phyloP scores from a whole-genome alignment of 2,329 filamentous ascomycete genomes.

The Scorias spongiosa region DNA sequence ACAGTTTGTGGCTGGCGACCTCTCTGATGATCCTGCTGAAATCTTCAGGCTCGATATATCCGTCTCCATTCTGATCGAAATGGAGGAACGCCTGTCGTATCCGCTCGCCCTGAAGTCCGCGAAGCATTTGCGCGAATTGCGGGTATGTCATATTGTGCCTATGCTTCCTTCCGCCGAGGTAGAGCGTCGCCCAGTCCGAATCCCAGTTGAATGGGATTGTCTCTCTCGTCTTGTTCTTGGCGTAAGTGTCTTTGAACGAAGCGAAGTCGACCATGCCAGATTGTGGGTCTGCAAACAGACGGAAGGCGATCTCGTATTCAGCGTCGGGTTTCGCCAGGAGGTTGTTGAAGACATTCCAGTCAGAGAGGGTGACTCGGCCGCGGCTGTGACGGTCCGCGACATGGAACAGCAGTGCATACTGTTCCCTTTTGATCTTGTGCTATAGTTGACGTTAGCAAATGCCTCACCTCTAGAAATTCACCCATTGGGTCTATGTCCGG shows the following conservation, averaged over 20 bases:
- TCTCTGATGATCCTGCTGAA: constrained; percentile 94
- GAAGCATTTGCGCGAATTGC: constrained; percentile 96
- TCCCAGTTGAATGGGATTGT: constrained; percentile 94
- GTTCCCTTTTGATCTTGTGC: constrained; percentile 96
- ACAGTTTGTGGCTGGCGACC: constrained; percentile 89
- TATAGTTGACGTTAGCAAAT: constrained; percentile 23
- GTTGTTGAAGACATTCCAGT: constrained; percentile 92
- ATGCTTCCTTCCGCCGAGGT: constrained; percentile 76
- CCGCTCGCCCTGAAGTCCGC: constrained; percentile 86
- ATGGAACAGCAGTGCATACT: constrained; percentile 84
- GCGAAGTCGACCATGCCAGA: constrained; percentile 81
- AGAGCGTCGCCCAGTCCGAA: constrained; percentile 89
- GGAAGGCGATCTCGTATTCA: constrained; percentile 97
- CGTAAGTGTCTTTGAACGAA: constrained; percentile 70
- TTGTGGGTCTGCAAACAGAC: constrained; percentile 78
- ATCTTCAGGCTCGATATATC: constrained; percentile 87
- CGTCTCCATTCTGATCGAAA: constrained; percentile 82
- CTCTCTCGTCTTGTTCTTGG: constrained; percentile 70
- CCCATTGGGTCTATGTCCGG: too few species aligned
- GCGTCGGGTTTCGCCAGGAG: constrained; percentile 86
- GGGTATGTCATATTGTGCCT: constrained; percentile 86
- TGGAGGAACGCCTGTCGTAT: constrained; percentile 88
- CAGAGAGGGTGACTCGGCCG: constrained; percentile 61
- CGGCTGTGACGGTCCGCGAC: constrained; percentile 68
- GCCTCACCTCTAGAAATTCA: background rate